phyloP scores from a whole-genome alignment of 805 yeast genomes.

The Wickerhamiella australiensis region DNA sequence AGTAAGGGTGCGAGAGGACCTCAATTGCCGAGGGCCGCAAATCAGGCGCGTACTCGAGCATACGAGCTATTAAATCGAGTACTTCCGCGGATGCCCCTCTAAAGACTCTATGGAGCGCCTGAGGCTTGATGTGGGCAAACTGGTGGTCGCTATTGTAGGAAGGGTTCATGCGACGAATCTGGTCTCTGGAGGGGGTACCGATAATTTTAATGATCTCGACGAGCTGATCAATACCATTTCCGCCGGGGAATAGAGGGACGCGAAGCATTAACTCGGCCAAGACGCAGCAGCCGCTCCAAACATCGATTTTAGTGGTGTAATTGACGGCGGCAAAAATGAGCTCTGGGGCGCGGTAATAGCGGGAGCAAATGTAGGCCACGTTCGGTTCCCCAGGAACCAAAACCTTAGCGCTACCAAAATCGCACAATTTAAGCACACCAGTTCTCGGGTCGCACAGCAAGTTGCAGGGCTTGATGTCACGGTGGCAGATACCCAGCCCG shows the following conservation, averaged over 20 bases:
- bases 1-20: conserved; percentile 79
- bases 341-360: conserved; percentile 96
- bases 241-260: conserved; percentile 96
- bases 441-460: conserved; percentile 73
- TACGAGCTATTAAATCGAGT: conserved; percentile 65
- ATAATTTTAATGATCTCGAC: conserved; percentile 92
- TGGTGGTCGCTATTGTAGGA: conserved; percentile 87
- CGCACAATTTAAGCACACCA: conserved; percentile 83
- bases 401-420: conserved; percentile 91
- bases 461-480: conserved; percentile 88
- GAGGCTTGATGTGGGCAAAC: conserved; percentile 54
- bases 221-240: conserved; percentile 91
- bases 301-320: conserved; percentile 90
- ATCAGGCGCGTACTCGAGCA: conserved; percentile 85
- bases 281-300: conserved; percentile 97
- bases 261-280: conserved; percentile 94
- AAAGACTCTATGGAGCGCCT: conserved; percentile 51
- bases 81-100: conserved; percentile 76
- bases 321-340: conserved; percentile 93
- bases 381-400: conserved; percentile 85
- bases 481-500: conserved; percentile 63
- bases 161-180: conserved; percentile 89
- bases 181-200: conserved; percentile 90
- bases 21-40: conserved; percentile 66
- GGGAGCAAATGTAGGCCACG: conserved; percentile 89